phyloP scores from a whole-genome alignment of 2,329 filamentous ascomycete genomes.

The Sclerotinia subarctica region DNA sequence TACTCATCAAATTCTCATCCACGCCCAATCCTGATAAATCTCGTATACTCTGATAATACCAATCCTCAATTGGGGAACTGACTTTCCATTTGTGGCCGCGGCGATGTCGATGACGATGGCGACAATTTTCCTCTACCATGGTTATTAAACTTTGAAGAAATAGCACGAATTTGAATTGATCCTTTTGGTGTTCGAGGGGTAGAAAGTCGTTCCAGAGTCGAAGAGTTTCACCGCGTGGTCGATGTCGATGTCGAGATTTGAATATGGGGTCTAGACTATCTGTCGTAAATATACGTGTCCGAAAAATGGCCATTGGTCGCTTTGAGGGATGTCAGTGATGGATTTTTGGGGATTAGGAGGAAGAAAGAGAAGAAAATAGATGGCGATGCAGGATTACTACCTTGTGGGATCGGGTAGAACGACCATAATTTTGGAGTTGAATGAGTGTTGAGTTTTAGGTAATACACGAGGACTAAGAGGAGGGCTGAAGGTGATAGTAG shows the following conservation, averaged over 20 bases:
- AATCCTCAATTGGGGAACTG: not conserved
- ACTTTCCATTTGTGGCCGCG: not conserved
- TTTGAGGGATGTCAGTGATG: no score
- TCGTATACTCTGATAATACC: not conserved
- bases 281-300: not conserved
- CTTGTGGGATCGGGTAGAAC: slow-evolving; percentile 3
- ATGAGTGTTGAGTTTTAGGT: no score
- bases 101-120: no score
- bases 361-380: no score
- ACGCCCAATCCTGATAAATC: not conserved
- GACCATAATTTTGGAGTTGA: not conserved
- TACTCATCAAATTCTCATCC: not conserved
- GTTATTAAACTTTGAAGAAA: slow-evolving; percentile 2
- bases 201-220: not conserved
- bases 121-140: not conserved
- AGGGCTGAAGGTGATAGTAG: no score
- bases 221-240: not conserved
- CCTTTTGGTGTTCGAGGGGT: not conserved
- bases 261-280: not conserved
- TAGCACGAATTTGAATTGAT: slow-evolving; percentile 2
- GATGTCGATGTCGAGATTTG: not conserved
- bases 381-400: not conserved
- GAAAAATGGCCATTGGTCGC: not conserved
- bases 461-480: no score
- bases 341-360: no score